These are phyloP conservation scores for Sarocladiaceae sp. DNA, from an alignment of 2,329 filamentous ascomycete genomes.

Conservation along the genomic window DNA sequence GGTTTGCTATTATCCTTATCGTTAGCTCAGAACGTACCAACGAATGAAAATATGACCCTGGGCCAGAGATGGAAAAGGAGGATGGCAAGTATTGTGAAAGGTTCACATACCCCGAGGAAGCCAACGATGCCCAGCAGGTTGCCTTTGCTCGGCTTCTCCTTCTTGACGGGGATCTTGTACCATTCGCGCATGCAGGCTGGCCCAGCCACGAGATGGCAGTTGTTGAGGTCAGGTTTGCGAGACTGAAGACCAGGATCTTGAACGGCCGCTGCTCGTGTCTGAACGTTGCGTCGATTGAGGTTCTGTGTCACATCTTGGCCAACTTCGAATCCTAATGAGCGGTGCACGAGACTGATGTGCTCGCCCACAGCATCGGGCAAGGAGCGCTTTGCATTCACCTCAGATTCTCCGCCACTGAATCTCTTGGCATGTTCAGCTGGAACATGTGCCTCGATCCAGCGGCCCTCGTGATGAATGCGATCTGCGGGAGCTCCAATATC, in stretches of 20 bases:
- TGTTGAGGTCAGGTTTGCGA: conserved; percentile 13
- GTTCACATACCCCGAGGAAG: conserved; percentile 28
- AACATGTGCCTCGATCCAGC: conserved; percentile 39
- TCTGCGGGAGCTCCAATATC: conserved; percentile 30
- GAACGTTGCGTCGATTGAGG: too few species aligned
- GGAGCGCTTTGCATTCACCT: background rate
- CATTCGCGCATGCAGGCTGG: conserved; percentile 40
- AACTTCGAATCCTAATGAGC: conserved; percentile 16
- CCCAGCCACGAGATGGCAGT: conserved; percentile 34
- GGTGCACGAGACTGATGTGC: conserved; percentile 42
- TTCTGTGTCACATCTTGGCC: background rate
- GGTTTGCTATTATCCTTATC: conserved; percentile 33
- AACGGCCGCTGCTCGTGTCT: too few species aligned
- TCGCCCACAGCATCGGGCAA: conserved; percentile 19
- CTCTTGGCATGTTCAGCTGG: conserved; percentile 33
- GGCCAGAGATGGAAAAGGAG: too few species aligned
- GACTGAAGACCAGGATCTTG: background rate
- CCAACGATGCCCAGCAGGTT: conserved; percentile 60
- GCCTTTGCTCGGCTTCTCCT: conserved; percentile 53
- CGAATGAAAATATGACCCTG: too few species aligned
- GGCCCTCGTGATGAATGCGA: conserved; percentile 29
- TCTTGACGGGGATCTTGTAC: conserved; percentile 39
- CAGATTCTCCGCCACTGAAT: conserved; percentile 23
- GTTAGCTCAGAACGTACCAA: too few species aligned
- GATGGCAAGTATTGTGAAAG: background rate